Evolutionary conservation across 345 rosid genomes (phyloP).

Genomic region (Aquilaria malaccensis): DNA sequence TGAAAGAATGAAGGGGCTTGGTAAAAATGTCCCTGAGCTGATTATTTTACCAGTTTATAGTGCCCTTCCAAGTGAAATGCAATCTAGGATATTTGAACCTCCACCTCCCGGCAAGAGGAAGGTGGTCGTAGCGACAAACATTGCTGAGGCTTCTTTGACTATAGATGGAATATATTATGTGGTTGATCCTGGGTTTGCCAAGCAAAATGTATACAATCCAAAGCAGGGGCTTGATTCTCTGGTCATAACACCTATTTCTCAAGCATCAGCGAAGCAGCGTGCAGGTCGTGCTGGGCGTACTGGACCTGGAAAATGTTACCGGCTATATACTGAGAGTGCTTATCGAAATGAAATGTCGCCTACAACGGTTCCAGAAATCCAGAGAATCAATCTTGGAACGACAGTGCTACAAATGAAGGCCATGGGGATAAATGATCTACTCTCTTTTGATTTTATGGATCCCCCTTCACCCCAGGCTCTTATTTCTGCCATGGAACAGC

Average conservation of each 20-base stretch:
- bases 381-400: slow-evolving; percentile 76
- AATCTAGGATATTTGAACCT: slow-evolving; percentile 67
- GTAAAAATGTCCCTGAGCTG: slow-evolving; percentile 61
- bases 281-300: slow-evolving; percentile 79
- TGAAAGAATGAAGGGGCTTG: slow-evolving; percentile 61
- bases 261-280: slow-evolving; percentile 74
- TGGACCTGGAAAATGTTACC: slow-evolving; percentile 72
- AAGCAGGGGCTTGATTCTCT: slow-evolving; percentile 65
- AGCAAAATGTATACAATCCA: slow-evolving; percentile 66
- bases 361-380: slow-evolving; percentile 79
- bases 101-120: slow-evolving; percentile 67
- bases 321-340: slow-evolving; percentile 64
- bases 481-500: slow-evolving; percentile 86
- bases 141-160: slow-evolving; percentile 69
- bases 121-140: slow-evolving; percentile 72
- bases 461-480: slow-evolving; percentile 74
- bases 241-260: slow-evolving; percentile 66
- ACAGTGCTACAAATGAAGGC: slow-evolving; percentile 75
- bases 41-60: slow-evolving; percentile 68
- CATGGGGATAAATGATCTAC: slow-evolving; percentile 82
- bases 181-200: slow-evolving; percentile 69
- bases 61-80: slow-evolving; percentile 79
- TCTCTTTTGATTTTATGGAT: slow-evolving; percentile 78
- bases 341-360: slow-evolving; percentile 77
- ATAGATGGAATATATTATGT: slow-evolving; percentile 66